Conservation (phyloP, 257 asterid genomes). For the Avicennia marina region DNA sequence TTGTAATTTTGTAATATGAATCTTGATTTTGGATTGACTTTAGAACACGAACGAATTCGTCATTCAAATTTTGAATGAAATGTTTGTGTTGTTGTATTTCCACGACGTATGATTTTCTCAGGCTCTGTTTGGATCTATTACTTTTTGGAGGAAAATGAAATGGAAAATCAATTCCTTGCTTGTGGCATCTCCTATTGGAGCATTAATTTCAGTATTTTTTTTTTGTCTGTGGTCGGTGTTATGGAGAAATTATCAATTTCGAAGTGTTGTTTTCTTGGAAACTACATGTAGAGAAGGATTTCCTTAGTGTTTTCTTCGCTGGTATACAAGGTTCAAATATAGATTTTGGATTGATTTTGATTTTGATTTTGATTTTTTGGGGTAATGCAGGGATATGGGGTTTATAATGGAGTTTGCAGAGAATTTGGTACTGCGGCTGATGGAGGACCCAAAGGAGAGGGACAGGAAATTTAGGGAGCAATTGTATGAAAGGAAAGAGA, state of each 20-base stretch:
- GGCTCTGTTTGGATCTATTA: not conserved
- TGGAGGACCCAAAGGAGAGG: constrained; percentile 71
- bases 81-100: not conserved
- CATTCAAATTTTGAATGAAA: not conserved
- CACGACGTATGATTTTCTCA: not conserved
- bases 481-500: constrained; percentile 38
- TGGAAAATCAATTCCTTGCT: not conserved
- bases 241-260: not conserved
- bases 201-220: not conserved
- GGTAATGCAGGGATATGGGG: constrained; percentile 34
- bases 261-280: not conserved
- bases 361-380: not conserved
- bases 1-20: not conserved
- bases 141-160: not conserved
- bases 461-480: constrained; percentile 56
- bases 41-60: not conserved
- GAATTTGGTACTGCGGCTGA: constrained; percentile 48
- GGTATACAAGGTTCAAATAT: not conserved
- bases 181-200: not conserved
- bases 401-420: constrained; percentile 73
- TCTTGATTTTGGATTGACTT: not conserved
- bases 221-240: not conserved
- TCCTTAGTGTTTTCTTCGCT: not conserved
- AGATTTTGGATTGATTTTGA: not conserved
- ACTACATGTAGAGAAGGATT: not conserved